Base-by-base conservation (phyloP, 805 yeast genomes). In the Wickerhamiella siamensis region DNA sequence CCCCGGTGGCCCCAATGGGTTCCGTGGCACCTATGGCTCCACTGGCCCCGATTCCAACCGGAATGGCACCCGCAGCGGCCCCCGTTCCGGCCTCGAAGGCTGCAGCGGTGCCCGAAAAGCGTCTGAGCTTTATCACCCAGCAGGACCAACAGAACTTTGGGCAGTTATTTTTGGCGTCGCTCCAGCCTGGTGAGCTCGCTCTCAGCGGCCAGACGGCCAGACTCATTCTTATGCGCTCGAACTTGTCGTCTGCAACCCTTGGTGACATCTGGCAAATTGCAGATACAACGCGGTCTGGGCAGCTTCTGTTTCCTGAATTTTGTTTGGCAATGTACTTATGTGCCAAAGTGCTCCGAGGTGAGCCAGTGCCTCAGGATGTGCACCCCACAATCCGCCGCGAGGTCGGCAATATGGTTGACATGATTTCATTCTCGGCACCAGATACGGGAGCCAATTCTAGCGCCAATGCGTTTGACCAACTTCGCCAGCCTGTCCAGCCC, bases 211-310 rank as follows among this genome's bases (percentile, higher is more conserved):
- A 75, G 36, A 66, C 79, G 4, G 94, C 95, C 14, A 75, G 87
- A 51, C 77, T 75, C 47, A 78, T 88, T 45, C 67, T 88, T 51
- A 66, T 83, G 64, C 74, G 82, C 50, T 86, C 95, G 0, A 83
- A 83, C 5, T 66, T 88, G 41, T 66, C 74, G 33, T 84, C 94
- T 2, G 67, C 72, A 20, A 74, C 78, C 34, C 68, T 88, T 51
- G 88, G 88, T 2, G 83, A 75, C 51, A 80, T 88, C 46, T 88
- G 97, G 97, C 77, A 80, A 19, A 65, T 88, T 44, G 73, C 94
- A n/a, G 97, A 88, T 56, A 79, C 94, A 2, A 81, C 77, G 51
- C 79, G 75, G 53, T 77, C 91, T 5, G 97, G 97, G 2, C 70
- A 75, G 42, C 71, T 88, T 46, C 63, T 88, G 51, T 88, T 87